Evolutionary conservation across 306 rosid species (phyloP).

Genomic region (Crotalaria pallida): DNA sequence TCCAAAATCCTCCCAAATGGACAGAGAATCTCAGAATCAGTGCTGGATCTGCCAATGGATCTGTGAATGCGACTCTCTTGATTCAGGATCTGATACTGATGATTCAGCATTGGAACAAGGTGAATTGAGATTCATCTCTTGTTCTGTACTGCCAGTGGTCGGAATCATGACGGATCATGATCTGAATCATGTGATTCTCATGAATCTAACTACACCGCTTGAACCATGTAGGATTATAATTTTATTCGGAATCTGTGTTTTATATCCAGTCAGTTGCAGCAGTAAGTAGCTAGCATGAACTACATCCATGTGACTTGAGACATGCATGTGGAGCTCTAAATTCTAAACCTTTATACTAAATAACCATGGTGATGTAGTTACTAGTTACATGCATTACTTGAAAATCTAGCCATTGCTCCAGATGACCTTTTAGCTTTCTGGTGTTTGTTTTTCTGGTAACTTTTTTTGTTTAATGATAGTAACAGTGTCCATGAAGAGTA

Average conservation of each 20-base stretch:
- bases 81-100: too few species aligned
- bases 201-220: not conserved
- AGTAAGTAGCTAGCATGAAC: slow-evolving; percentile 3
- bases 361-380: not conserved
- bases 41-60: too few species aligned
- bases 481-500: not conserved
- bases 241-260: not conserved
- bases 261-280: not conserved
- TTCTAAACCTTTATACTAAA: not conserved
- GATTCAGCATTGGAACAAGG: too few species aligned
- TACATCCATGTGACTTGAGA: not conserved
- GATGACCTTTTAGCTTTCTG: not conserved
- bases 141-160: too few species aligned
- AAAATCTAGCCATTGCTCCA: not conserved
- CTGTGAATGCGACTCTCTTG: too few species aligned
- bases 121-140: too few species aligned
- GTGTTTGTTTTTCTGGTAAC: not conserved
- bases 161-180: too few species aligned
- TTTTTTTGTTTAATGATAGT: not conserved
- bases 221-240: slow-evolving; percentile 10
- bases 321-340: not conserved
- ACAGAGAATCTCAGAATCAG: too few species aligned
- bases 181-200: too few species aligned
- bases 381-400: not conserved
- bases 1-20: too few species aligned